Conservation (phyloP, 805 yeast genomes). For the Monosporozyma aerobia region DNA sequence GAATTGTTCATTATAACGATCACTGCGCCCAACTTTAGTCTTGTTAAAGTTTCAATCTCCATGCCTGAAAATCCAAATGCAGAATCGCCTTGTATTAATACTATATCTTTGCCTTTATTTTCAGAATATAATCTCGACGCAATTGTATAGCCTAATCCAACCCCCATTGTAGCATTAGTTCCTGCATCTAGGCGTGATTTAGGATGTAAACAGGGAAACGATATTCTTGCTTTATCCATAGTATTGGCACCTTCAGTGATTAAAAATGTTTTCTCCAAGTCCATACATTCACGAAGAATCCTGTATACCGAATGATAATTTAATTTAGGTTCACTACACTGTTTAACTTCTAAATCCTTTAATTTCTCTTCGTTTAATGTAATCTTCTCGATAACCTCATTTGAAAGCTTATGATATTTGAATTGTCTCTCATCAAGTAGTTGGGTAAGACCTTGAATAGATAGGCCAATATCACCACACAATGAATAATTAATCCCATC, state of each 20-base stretch:
- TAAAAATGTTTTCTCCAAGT: constrained; percentile 32
- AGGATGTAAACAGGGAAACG: constrained; percentile 46
- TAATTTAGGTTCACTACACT: constrained; percentile 20
- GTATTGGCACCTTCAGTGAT: constrained; percentile 72
- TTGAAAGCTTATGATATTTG: constrained; percentile 8
- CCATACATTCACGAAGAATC: constrained; percentile 35
- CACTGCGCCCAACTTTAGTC: constrained; percentile 44
- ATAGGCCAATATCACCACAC: constrained; percentile 46
- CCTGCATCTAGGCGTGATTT: constrained; percentile 59
- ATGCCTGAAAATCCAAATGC: constrained; percentile 69
- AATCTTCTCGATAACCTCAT: constrained; percentile 9
- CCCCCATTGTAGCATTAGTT: constrained; percentile 71
- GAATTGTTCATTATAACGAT: constrained; percentile 63
- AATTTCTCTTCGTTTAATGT: constrained; percentile 18
- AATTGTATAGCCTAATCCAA: constrained; percentile 62
- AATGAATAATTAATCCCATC: constrained; percentile 34
- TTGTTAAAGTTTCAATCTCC: constrained; percentile 62
- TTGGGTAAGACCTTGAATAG: constrained; percentile 30
- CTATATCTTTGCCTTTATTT: constrained; percentile 35
- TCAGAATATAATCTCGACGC: constrained; percentile 40
- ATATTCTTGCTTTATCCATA: constrained; percentile 60
- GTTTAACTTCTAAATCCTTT: constrained; percentile 10
- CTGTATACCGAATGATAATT: constrained; percentile 49
- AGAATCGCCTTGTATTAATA: constrained; percentile 66
- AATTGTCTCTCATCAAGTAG: constrained; percentile 15